Evolutionary conservation across 2,329 filamentous ascomycete species (phyloP).

Genomic region (Trichoderma lentiforme): DNA sequence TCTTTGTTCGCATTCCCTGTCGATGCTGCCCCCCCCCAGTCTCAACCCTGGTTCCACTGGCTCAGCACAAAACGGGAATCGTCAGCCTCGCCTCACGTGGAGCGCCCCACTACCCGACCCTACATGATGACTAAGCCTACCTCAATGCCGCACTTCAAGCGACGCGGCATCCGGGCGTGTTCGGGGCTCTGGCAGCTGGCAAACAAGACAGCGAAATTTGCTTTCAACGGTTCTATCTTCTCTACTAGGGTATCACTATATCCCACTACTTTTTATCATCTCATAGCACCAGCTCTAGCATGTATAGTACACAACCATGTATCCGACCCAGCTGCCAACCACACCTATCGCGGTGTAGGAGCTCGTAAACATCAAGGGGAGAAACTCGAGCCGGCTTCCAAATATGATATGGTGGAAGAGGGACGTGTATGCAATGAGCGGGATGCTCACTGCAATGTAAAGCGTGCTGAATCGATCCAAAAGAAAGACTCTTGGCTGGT

Average conservation of each 20-base stretch:
- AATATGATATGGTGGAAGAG: conserved; percentile 80
- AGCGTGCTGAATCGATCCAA: conserved; percentile 86
- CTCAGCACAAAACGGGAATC: conserved; percentile 11
- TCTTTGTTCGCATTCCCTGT: not conserved
- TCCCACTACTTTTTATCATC: not conserved
- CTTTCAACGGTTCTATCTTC: not conserved
- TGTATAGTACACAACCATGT: conserved; percentile 85
- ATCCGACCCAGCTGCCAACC: conserved; percentile 91
- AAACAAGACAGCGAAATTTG: not conserved
- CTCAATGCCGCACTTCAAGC: conserved; percentile 8
- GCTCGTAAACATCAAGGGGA: conserved; percentile 96
- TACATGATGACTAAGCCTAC: conserved; percentile 26
- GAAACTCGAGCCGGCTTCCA: conserved; percentile 77
- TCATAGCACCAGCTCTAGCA: conserved; percentile 34
- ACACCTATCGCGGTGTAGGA: conserved; percentile 93
- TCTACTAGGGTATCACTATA: conserved; percentile 24
- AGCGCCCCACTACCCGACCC: conserved; percentile 25
- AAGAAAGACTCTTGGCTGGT: conserved; percentile 76
- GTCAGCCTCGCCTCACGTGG: conserved; percentile 33
- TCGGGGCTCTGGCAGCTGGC: not conserved
- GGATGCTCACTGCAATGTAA: conserved; percentile 87
- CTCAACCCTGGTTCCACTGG: conserved; percentile 1
- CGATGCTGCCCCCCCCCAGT: not conserved
- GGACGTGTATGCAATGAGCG: conserved; percentile 84
- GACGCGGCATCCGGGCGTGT: not conserved